phyloP scores from a whole-genome alignment of 2,329 filamentous ascomycete species.

The Alternaria triticina region DNA sequence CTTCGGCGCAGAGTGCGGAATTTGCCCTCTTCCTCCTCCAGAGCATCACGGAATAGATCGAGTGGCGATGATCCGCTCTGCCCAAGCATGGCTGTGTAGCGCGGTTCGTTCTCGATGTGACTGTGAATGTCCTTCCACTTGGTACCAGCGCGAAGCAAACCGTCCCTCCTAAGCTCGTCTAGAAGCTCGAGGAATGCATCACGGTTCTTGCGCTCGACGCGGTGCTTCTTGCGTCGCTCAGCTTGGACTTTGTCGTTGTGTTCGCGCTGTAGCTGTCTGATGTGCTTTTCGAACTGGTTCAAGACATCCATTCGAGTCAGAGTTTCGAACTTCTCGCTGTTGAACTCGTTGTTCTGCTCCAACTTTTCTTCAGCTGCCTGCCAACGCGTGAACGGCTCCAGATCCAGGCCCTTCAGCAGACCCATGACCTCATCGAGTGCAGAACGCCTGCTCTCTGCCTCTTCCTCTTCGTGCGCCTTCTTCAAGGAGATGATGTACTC shows the following conservation, averaged over 20 bases:
- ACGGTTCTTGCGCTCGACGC: conserved; percentile 83
- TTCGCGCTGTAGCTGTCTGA: conserved; percentile 86
- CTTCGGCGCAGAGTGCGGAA: conserved; percentile 81
- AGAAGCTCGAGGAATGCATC: conserved; percentile 81
- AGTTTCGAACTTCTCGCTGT: conserved; percentile 80
- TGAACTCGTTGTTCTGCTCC: conserved; percentile 76
- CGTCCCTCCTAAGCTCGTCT: conserved; percentile 72
- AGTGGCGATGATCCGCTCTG: conserved; percentile 84
- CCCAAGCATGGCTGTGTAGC: conserved; percentile 83
- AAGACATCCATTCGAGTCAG: conserved; percentile 90
- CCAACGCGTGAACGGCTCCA: conserved; percentile 96
- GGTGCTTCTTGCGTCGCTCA: conserved; percentile 79
- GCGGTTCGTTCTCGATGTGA: conserved; percentile 77
- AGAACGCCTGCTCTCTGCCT: conserved; percentile 73
- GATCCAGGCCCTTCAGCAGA: conserved; percentile 77
- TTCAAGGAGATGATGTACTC: conserved; percentile 89
- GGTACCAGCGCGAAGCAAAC: conserved; percentile 85
- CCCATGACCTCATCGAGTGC: conserved; percentile 84
- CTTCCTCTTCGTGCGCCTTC: conserved; percentile 77
- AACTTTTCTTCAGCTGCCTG: conserved; percentile 85
- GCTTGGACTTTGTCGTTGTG: conserved; percentile 92
- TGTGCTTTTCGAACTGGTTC: conserved; percentile 91
- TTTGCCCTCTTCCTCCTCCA: conserved; percentile 92
- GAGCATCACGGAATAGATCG: conserved; percentile 93
- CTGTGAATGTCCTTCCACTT: conserved; percentile 88